A percentile compares a stretch with the other conserved stretches of the same genome.
phyloP scores from a whole-genome alignment of 1,139 yeast species.

The Yamadazyma conglobata region DNA sequence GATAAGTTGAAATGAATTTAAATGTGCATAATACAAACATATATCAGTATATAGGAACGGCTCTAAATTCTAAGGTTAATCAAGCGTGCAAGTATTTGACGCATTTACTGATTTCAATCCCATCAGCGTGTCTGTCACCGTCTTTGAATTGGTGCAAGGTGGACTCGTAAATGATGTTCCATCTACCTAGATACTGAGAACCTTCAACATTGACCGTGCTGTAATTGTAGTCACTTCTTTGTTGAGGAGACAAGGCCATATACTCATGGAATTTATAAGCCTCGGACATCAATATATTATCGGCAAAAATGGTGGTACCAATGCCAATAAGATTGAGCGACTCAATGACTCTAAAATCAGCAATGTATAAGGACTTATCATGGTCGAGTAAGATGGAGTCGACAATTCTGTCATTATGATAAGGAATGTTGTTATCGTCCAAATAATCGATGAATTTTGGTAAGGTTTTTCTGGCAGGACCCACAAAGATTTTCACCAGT shows the following conservation, averaged over 20 bases:
- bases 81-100: slow-evolving; percentile 7
- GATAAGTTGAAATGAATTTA: too few relatives aligned
- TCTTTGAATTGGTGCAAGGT: slow-evolving; percentile 15
- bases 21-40: too few relatives aligned
- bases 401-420: slow-evolving; percentile 12
- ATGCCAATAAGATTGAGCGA: slow-evolving; percentile 35
- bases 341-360: slow-evolving; percentile 44
- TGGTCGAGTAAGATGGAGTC: slow-evolving; percentile 46
- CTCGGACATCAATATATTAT: slow-evolving; percentile 35
- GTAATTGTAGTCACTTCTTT: slow-evolving; percentile 27
- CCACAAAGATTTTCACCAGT: slow-evolving; percentile 33
- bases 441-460: slow-evolving; percentile 21
- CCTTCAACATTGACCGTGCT: slow-evolving; percentile 26
- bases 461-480: slow-evolving; percentile 31
- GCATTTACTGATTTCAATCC: slow-evolving; percentile 29
- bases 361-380: slow-evolving; percentile 34
- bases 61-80: too few relatives aligned
- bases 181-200: slow-evolving; percentile 30
- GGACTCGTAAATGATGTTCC: slow-evolving; percentile 44
- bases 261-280: slow-evolving; percentile 36
- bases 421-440: slow-evolving; percentile 2
- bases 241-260: slow-evolving; percentile 33
- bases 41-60: too few relatives aligned
- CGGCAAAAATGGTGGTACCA: slow-evolving; percentile 41
- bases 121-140: slow-evolving; percentile 19